A percentile compares a stretch with the other conserved stretches of the same genome.
These are phyloP conservation scores for Trichoderma sp. DNA, from an alignment of 2,329 filamentous ascomycete species.

Conservation along the genomic window DNA sequence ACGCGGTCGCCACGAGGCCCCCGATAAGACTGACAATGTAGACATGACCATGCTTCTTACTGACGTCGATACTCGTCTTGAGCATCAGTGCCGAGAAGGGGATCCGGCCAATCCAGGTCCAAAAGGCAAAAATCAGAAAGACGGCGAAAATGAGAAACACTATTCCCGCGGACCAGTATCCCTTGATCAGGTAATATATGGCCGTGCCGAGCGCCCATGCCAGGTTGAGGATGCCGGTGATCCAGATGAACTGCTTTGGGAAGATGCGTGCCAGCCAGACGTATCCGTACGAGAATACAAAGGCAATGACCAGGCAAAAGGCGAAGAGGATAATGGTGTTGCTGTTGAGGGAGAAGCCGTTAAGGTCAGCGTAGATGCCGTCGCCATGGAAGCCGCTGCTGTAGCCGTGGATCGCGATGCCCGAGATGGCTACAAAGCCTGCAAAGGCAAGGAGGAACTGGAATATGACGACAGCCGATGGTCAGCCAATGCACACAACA, in stretches of 20 bases:
- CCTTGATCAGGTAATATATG: constrained; percentile 77
- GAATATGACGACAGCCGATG: neutral
- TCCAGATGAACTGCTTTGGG: constrained; percentile 90
- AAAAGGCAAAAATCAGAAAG: constrained; percentile 55
- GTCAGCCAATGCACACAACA: neutral
- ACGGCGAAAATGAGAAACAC: constrained; percentile 74
- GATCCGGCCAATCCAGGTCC: constrained; percentile 85
- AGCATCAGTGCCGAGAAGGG: constrained; percentile 92
- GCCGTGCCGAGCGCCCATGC: constrained; percentile 81
- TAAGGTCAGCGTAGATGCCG: constrained; percentile 71
- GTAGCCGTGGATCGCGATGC: constrained; percentile 74
- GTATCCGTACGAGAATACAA: constrained; percentile 76
- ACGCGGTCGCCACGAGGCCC: constrained; percentile 72
- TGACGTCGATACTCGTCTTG: constrained; percentile 80
- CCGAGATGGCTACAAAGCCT: constrained; percentile 78
- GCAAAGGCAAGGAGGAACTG: constrained; percentile 70
- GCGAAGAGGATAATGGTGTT: constrained; percentile 86
- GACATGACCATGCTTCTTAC: constrained; percentile 81
- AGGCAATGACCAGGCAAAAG: constrained; percentile 73
- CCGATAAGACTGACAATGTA: constrained; percentile 85
- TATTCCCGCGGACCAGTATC: constrained; percentile 82
- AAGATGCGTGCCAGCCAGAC: constrained; percentile 74
- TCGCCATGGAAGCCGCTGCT: constrained; percentile 63
- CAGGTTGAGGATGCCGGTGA: constrained; percentile 87
- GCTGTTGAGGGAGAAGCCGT: constrained; percentile 70